phyloP scores from a whole-genome alignment of 208 protist genomes.

The Trypanosoma avium region DNA sequence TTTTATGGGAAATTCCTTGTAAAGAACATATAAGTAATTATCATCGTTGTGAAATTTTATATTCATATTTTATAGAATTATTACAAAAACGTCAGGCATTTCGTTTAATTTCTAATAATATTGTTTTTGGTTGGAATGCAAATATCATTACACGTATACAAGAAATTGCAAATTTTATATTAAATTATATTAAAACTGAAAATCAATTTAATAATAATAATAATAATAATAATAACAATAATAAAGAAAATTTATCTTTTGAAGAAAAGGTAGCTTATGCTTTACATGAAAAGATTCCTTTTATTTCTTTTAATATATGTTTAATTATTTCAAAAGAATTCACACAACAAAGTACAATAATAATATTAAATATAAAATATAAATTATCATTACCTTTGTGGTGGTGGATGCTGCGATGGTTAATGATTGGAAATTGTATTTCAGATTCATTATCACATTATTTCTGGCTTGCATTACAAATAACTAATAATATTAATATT shows the following conservation, averaged over 20 bases:
- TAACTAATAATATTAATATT: background rate
- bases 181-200: no score
- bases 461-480: background rate
- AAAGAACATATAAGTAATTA: background rate
- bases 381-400: conserved; percentile 12
- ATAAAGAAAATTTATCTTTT: background rate
- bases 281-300: background rate
- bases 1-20: background rate
- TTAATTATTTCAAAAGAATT: background rate
- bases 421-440: conserved; percentile 7
- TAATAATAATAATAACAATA: no score
- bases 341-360: background rate
- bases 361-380: no score
- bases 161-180: background rate
- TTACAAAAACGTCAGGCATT: conserved; percentile 6
- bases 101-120: background rate
- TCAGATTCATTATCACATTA: conserved; percentile 8
- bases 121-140: conserved; percentile 7
- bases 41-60: background rate
- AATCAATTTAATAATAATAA: no score
- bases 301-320: background rate
- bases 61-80: background rate
- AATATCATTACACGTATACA: background rate
- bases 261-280: background rate
- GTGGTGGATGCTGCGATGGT: conserved; percentile 12